Base-by-base conservation (phyloP, 805 yeast genomes). In the Saturnispora halmiae region DNA sequence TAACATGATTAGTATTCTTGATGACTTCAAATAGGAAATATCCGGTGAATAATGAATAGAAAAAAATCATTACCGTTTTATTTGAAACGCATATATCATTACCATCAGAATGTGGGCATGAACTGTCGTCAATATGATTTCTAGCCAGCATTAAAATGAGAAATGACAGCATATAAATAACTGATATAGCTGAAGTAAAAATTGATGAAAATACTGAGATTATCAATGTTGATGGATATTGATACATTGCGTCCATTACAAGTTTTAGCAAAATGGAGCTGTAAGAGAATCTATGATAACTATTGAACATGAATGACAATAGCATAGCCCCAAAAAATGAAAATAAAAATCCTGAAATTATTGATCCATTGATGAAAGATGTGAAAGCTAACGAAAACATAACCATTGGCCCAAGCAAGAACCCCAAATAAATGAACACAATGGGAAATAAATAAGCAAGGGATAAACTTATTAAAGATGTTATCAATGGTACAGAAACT, bases 21-120 rank as follows among this genome's bases (percentile, higher is more conserved):
- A 84, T 66, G 15, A 87, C 92, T 60, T 86, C 96, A 22, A 92
- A 73, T 45, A 86, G 74, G 58, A 76, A 82, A 56, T 74, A 87
- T 15, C 94, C 95, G 4, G 90, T 82, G 59, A 88, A 84, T 48
- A 86, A 76, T 5, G 81, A 75, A 59, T 73, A 80, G 21, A 86
- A 52, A 68, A 75, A 40, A 15, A 53, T 40, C 2, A 45, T 47
- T 4, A 49, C 33, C 10, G 64, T 44, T 11, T 53, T 44, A 41
- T 56, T 54, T 15, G 63, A 56, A 16, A 59, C 48, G 43, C 62
- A 59, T 8, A 54, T 44, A 39, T 56, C 59, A 36, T 51, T 48
- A 5, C 58, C 60, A 24, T 56, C 31, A 2, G 45, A 46, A 37
- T 54, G 59, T 4, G 59, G 58, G 35, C 62, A 58, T 52, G 82